These are phyloP conservation scores for Vachellia pachyceras DNA, from an alignment of 306 rosid genomes.

Conservation along the genomic window DNA sequence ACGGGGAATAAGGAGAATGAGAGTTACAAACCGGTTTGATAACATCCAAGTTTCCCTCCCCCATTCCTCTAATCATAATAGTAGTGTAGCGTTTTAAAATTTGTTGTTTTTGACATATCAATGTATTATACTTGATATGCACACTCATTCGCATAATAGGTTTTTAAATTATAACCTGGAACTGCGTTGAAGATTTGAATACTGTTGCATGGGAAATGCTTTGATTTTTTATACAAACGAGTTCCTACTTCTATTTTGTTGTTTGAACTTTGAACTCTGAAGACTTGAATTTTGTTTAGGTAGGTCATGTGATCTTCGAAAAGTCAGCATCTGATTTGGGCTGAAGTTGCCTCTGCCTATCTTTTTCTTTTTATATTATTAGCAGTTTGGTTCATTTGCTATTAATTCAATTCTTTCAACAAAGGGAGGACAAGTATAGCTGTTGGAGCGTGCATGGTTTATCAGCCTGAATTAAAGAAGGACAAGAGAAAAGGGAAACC, in stretches of 20 bases:
- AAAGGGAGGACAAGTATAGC: conserved; percentile 97
- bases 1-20: too few relatives aligned
- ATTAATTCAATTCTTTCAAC: conserved; percentile 30
- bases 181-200: not conserved
- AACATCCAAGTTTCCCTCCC: too few relatives aligned
- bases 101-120: not conserved
- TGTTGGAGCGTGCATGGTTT: conserved; percentile 66
- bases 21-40: too few relatives aligned
- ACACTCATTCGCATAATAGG: not conserved
- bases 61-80: too few relatives aligned
- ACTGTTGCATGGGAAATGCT: not conserved
- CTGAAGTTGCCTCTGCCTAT: not conserved
- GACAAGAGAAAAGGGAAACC: conserved; percentile 72
- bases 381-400: not conserved
- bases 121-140: too few relatives aligned
- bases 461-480: conserved; percentile 65
- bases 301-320: not conserved
- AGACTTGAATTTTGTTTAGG: not conserved
- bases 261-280: not conserved
- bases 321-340: not conserved
- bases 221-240: not conserved
- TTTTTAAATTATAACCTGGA: not conserved
- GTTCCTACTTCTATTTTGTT: not conserved
- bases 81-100: not conserved
- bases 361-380: not conserved